A percentile compares a stretch with the other conserved stretches of the same genome.
These are phyloP conservation scores for Ocimum tenuiflorum DNA, from an alignment of 257 asterid genomes.

Conservation along the genomic window DNA sequence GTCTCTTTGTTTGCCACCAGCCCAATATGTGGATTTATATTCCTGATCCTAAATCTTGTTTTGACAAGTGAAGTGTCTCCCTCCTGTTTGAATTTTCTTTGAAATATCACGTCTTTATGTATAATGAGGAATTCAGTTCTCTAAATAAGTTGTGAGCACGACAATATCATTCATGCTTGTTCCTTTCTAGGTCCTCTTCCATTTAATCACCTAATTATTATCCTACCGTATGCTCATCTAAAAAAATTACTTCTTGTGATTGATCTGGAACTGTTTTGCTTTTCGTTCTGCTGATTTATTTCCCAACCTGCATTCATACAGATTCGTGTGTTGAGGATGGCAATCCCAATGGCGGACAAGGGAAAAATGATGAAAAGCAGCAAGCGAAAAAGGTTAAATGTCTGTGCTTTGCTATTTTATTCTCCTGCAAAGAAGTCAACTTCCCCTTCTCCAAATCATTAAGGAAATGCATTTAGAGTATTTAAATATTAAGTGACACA, in stretches of 20 bases:
- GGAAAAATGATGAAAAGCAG: slow-evolving; percentile 40
- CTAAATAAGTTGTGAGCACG: not conserved
- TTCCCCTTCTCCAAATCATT: no score
- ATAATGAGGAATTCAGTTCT: not conserved
- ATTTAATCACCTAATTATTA: not conserved
- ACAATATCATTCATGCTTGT: not conserved
- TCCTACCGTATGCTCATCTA: not conserved
- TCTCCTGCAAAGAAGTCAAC: not conserved
- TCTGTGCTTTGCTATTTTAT: slow-evolving; percentile 8
- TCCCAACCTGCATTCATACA: slow-evolving; percentile 14
- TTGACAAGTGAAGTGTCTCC: not conserved
- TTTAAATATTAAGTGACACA: no score
- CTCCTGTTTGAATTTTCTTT: not conserved
- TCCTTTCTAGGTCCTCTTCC: slow-evolving; percentile 3
- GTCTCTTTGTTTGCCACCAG: no score
- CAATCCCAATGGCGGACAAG: slow-evolving; percentile 32
- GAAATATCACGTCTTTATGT: not conserved
- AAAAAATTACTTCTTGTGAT: not conserved
- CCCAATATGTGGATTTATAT: no score
- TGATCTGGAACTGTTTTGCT: not conserved
- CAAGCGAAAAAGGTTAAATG: slow-evolving; percentile 61
- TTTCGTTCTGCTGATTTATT: slow-evolving; percentile 14
- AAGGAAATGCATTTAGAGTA: not conserved
- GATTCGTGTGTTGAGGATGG: slow-evolving; percentile 45
- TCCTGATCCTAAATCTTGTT: no score